These are phyloP conservation scores for Triticum dicoccoides DNA, from an alignment of 176 grass and related monocot genomes.

Conservation along the genomic window DNA sequence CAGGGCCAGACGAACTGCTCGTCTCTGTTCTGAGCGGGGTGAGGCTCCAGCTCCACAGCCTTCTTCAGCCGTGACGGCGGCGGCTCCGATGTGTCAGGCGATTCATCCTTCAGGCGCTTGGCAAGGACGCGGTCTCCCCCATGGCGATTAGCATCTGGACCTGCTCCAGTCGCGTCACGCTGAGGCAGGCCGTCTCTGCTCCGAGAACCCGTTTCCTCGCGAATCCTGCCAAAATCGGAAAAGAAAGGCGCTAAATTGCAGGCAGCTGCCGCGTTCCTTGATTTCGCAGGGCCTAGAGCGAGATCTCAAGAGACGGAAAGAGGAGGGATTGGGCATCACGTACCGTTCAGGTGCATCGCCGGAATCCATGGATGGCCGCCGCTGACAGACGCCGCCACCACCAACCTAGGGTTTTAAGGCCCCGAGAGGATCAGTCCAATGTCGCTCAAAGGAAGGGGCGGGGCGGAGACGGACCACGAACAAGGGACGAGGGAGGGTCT, in stretches of 20 bases:
- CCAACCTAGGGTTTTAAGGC: neutral
- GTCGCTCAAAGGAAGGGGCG: neutral
- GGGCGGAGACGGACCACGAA: neutral
- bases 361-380: neutral
- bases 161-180: neutral
- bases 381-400: neutral
- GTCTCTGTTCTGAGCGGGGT: neutral
- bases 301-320: neutral
- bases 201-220: neutral
- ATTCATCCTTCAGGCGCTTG: constrained; percentile 13
- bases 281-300: neutral
- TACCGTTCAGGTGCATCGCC: neutral
- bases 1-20: constrained; percentile 22
- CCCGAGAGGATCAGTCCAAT: neutral
- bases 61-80: neutral
- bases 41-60: constrained; percentile 3
- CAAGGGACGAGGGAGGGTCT: neutral
- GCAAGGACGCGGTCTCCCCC: neutral
- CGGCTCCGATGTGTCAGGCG: neutral
- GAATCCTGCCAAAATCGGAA: neutral
- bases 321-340: neutral
- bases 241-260: neutral
- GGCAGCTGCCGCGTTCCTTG: neutral
- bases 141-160: neutral
- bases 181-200: neutral